These are phyloP conservation scores for Amauroascus niger DNA, from an alignment of 2,329 filamentous ascomycete genomes.

Conservation along the genomic window DNA sequence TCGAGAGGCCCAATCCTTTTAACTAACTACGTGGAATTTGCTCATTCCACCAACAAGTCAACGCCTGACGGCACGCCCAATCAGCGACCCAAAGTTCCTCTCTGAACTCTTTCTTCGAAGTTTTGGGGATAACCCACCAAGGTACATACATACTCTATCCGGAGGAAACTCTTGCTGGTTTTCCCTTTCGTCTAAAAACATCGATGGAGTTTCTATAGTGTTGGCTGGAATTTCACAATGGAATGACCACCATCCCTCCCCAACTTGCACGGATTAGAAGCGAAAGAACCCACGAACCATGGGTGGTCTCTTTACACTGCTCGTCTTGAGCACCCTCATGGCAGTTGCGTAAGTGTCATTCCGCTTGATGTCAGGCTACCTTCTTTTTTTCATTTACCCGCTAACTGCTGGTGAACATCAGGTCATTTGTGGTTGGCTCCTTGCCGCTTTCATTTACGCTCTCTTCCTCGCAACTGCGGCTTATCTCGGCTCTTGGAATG, in stretches of 20 bases:
- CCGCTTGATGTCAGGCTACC: neutral
- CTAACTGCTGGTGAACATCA: constrained; percentile 33
- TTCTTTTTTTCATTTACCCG: neutral
- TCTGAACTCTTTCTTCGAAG: neutral
- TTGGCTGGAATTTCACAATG: neutral
- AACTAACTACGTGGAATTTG: too few species aligned
- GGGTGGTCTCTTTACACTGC: constrained; percentile 57
- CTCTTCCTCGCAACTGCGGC: constrained; percentile 72
- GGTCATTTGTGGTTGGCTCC: constrained; percentile 87
- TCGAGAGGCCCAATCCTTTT: too few species aligned
- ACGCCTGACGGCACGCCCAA: too few species aligned
- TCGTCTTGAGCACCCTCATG: constrained; percentile 57
- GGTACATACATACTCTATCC: neutral
- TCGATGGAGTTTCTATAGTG: neutral
- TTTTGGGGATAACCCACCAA: neutral
- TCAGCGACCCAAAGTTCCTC: too few species aligned
- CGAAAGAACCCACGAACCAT: constrained; percentile 38
- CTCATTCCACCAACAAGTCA: too few species aligned
- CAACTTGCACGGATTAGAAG: neutral
- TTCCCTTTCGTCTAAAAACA: too few species aligned
- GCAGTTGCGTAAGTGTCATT: constrained; percentile 47
- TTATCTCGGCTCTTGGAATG: constrained; percentile 86
- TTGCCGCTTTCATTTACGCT: constrained; percentile 82
- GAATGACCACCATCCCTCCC: neutral
- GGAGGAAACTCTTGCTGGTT: neutral